Base-by-base conservation (phyloP, 768 basidiomycete species). In the Lactarius vividus region DNA sequence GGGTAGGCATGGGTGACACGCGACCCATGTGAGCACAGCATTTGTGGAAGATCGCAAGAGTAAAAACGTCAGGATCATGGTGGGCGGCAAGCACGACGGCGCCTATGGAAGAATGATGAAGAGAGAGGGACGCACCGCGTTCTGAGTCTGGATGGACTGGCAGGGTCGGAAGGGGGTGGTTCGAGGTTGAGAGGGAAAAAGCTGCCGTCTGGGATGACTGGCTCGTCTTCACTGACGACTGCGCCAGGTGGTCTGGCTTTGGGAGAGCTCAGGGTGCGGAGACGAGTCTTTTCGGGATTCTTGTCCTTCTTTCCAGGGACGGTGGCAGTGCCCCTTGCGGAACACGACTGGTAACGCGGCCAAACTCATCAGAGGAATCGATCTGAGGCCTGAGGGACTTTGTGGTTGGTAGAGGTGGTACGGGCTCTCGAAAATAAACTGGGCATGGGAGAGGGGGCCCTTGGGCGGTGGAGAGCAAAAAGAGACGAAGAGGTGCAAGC, bases 371-470 rank as follows among this genome's bases (percentile, higher is more conserved):
- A 67, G 76, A 76, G 66, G 71, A 62, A 66, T 71, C 69, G 55
- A 73, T 64, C 69, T 73, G 70, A 56, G 57, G 40, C 69, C 74
- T 73, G 71, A 74, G 56, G 13, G 49, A 16, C 23, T 61, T 61
- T 71, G 56, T 49, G 53, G 31, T 84, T 78, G 2, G 83, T 83
- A 26, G 88, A 88, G 62, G 79, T 81, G 57, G 87, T 88, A 60
- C 88, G 83, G 68, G 85, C 74, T 71, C 88, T 85, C 74, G 88
- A 88, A 77, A 90, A 90, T 77, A 89, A 74, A 76, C 85, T 88
- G 79, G 84, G 87, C 88, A 90, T 89, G 58, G 78, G 82, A 75
- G 72, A 63, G 57, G 52, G 23, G 11, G 31, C 39, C 62, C 59
- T 49, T 35, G 6, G 23, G 31, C 28, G 59, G 33, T 42, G 42